Evolutionary conservation across 345 rosid genomes (phyloP).

Genomic region (Eucalyptus sp.): DNA sequence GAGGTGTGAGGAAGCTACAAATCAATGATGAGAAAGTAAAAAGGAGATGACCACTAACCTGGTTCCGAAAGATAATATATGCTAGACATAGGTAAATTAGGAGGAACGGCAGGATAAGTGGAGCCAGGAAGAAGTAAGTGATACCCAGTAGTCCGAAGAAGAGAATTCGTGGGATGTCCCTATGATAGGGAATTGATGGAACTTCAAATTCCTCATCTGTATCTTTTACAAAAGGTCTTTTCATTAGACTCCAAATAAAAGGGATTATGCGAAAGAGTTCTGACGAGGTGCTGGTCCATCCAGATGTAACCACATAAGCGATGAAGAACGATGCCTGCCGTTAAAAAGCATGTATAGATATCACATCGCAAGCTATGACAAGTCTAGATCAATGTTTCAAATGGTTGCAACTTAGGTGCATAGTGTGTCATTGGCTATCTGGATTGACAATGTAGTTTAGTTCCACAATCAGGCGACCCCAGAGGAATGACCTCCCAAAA

Average conservation of each 20-base stretch:
- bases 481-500: neutral
- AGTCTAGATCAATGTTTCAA: neutral
- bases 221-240: slow-evolving; percentile 34
- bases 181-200: slow-evolving; percentile 73
- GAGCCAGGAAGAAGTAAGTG: slow-evolving; percentile 90
- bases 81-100: slow-evolving; percentile 75
- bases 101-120: slow-evolving; percentile 88
- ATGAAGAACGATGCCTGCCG: slow-evolving; percentile 79
- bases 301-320: slow-evolving; percentile 92
- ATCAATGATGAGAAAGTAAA: neutral
- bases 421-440: neutral
- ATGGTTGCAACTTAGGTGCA: neutral
- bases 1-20: neutral
- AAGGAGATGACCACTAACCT: slow-evolving; percentile 31
- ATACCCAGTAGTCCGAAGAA: slow-evolving; percentile 90
- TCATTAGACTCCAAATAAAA: slow-evolving; percentile 36
- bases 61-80: slow-evolving; percentile 71
- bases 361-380: neutral
- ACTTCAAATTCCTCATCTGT: slow-evolving; percentile 46
- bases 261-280: slow-evolving; percentile 87
- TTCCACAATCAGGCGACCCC: neutral
- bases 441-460: neutral
- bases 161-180: slow-evolving; percentile 74
- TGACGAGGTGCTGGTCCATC: slow-evolving; percentile 83
- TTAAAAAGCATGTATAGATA: neutral